These are phyloP conservation scores for Anthracocystis setariae DNA, from an alignment of 1,284 basidiomycete species.

Conservation along the genomic window DNA sequence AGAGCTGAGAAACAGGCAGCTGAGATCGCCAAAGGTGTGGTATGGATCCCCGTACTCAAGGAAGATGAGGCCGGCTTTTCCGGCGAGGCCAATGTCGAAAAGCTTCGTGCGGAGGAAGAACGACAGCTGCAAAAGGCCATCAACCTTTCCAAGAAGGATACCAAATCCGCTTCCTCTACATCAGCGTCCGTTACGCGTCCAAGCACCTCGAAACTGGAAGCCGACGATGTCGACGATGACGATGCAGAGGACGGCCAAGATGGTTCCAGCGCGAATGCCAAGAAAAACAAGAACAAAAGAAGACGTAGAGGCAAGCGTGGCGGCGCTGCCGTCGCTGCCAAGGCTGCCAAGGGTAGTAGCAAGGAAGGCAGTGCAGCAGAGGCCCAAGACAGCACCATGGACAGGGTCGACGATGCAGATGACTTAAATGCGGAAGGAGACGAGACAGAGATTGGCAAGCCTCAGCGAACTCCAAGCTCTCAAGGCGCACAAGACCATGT, in stretches of 20 bases:
- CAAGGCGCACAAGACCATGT: neutral
- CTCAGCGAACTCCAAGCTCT: neutral
- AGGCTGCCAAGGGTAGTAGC: conserved; percentile 72
- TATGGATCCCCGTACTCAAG: conserved; percentile 52
- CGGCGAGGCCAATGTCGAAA: conserved; percentile 19
- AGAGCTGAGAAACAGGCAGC: conserved; percentile 36
- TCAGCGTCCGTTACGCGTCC: neutral
- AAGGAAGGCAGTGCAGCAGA: conserved; percentile 67
- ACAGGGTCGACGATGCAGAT: conserved; percentile 68
- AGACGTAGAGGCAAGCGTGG: conserved; percentile 63
- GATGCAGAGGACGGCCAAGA: conserved; percentile 28
- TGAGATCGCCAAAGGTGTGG: conserved; percentile 54
- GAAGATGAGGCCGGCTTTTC: conserved; percentile 50
- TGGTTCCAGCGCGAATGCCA: conserved; percentile 12
- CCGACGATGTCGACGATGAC: conserved; percentile 29
- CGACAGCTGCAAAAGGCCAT: conserved; percentile 39
- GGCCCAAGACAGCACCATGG: conserved; percentile 58
- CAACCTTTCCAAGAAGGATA: conserved; percentile 22
- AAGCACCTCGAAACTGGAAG: conserved; percentile 1
- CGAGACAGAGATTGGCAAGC: conserved; percentile 5
- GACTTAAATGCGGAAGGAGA: conserved; percentile 24
- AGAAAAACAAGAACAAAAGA: conserved; percentile 51
- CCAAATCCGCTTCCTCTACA: neutral
- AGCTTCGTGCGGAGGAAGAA: conserved; percentile 29
- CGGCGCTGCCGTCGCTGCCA: conserved; percentile 61